Evolutionary conservation across 2,329 filamentous ascomycete species (phyloP).

Genomic region (Clonostachys sp.): DNA sequence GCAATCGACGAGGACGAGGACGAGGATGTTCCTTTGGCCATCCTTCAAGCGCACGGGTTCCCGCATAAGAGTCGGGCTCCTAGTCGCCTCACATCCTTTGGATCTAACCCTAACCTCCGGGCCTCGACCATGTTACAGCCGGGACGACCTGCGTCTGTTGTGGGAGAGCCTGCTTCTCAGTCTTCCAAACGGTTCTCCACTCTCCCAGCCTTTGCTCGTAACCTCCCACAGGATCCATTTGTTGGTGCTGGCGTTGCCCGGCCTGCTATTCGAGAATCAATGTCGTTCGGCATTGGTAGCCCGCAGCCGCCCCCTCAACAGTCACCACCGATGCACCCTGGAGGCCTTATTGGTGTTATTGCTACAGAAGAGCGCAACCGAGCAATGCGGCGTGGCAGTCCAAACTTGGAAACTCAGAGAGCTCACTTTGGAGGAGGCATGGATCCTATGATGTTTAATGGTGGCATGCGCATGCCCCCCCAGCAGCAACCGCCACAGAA

Average conservation of each 20-base stretch:
- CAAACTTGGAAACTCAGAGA: slow-evolving; percentile 54
- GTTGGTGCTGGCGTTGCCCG: slow-evolving; percentile 74
- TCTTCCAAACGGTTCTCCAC: slow-evolving; percentile 25
- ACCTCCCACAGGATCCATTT: slow-evolving; percentile 81
- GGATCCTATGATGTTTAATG: slow-evolving; percentile 41
- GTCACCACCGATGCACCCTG: slow-evolving; percentile 48
- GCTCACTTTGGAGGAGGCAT: slow-evolving; percentile 29
- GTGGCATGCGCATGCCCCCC: slow-evolving; percentile 10
- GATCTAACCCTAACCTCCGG: slow-evolving; percentile 69
- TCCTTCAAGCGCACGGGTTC: slow-evolving; percentile 85
- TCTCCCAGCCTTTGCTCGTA: slow-evolving; percentile 77
- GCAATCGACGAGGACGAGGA: slow-evolving; percentile 79
- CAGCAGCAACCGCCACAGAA: slow-evolving; percentile 34
- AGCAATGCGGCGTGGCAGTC: slow-evolving; percentile 74
- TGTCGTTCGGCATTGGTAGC: slow-evolving; percentile 61
- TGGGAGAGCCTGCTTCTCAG: slow-evolving; percentile 40
- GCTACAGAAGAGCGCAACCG: slow-evolving; percentile 76
- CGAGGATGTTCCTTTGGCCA: slow-evolving; percentile 82
- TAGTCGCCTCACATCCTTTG: slow-evolving; percentile 57
- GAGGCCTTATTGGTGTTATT: slow-evolving; percentile 84
- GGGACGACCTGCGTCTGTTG: slow-evolving; percentile 50
- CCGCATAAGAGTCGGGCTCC: slow-evolving; percentile 75
- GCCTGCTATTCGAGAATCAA: slow-evolving; percentile 66
- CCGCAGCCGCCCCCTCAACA: slow-evolving; percentile 27
- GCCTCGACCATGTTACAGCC: slow-evolving; percentile 36